Percentiles rank a stretch among this genome's conserved stretches.
phyloP scores from a whole-genome alignment of 2,329 filamentous ascomycete genomes.

The Venturia asperata region DNA sequence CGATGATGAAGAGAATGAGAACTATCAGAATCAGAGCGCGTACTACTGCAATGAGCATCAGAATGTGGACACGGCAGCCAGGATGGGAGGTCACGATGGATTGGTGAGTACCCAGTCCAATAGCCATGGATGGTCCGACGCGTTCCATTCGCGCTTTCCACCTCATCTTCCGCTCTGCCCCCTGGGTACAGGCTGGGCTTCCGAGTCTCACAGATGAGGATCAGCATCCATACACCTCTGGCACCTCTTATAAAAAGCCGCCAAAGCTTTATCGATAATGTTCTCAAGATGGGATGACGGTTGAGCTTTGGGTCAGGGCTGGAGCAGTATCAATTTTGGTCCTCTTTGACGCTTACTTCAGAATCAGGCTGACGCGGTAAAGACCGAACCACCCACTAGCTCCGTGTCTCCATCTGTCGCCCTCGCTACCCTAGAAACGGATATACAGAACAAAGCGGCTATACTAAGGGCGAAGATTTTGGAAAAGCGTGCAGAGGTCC shows the following conservation, averaged over 20 bases:
- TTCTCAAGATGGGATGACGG: background rate
- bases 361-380: background rate
- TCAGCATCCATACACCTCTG: background rate
- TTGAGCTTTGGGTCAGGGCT: background rate
- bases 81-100: background rate
- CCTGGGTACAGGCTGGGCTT: background rate
- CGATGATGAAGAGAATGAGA: slow-evolving; percentile 3
- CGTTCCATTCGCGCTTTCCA: background rate
- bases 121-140: background rate
- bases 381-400: background rate
- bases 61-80: background rate
- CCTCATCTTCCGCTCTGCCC: background rate
- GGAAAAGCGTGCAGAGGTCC: slow-evolving; percentile 1
- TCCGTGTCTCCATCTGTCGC: background rate
- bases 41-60: slow-evolving; percentile 10
- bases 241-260: background rate
- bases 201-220: background rate
- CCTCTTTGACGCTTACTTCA: background rate
- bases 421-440: background rate
- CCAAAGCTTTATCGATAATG: background rate
- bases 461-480: slow-evolving; percentile 9
- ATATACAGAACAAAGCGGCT: slow-evolving; percentile 11
- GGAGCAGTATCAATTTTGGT: background rate
- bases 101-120: background rate
- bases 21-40: slow-evolving; percentile 1